Evolutionary conservation across 2,329 filamentous ascomycete genomes (phyloP), one percentile per base, ranked within the genome.

Genomic region (Neopestalotiopsis clavispora): DNA sequence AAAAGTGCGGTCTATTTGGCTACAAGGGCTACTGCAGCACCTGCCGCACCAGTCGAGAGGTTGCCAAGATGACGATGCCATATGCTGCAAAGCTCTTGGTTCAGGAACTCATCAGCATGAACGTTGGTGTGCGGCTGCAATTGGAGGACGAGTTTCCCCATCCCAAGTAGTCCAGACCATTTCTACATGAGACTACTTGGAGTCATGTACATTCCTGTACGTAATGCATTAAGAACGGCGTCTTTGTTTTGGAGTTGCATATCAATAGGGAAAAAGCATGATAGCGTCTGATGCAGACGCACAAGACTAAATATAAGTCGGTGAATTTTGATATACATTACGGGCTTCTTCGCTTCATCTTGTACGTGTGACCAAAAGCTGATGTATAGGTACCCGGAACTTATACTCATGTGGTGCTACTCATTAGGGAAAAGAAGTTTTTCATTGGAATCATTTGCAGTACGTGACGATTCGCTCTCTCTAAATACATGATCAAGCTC

Each of bases 71-170:
- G 92, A 95, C 92, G 42, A 97, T 99, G 87, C 96, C 96, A 42
- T 99, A 99, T 81, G 96, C 96, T 20, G 96, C 96, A 0, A 98
- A 99, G 86, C 83, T 99, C 78, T 84, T 99, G 68, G 94, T 98
- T 63, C 96, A 99, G 84, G 96, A 99, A 83, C 82, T 99, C 76
- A 91, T 97, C 77, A 97, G 94, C 80, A 99, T 99, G 96, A 99
- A 99, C 80, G 94, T 99, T n/a, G 93, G 95, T 71, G 95, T 97
- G 69, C 87, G 93, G 69, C 84, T 99, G 82, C 93, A 95, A 84
- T 83, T 99, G 73, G 94, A 94, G 76, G 96, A 99, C 78, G 94
- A 98, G 82, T 99, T 99, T 80, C 94, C 94, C 17, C 87, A 90
- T 74, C 87, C 87, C 30, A 80, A 68, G 61, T 68, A 63, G n/a